Conservation (phyloP, 2,329 filamentous ascomycete genomes). For the Exophiala lecanii-corni region DNA sequence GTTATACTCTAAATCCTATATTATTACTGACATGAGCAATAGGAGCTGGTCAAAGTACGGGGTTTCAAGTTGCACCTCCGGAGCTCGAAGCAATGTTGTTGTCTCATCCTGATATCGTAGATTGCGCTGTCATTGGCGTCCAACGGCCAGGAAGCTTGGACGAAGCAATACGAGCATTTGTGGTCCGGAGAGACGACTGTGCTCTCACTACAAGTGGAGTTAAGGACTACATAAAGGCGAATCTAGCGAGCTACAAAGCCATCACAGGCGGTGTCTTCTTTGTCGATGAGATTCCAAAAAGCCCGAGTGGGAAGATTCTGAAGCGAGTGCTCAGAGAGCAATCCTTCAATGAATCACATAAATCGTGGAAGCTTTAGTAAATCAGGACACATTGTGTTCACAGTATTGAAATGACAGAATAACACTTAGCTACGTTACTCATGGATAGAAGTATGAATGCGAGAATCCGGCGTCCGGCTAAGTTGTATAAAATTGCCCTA, state of each 20-base stretch:
- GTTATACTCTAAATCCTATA: background rate
- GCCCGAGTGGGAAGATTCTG: conserved; percentile 47
- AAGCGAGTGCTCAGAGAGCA: conserved; percentile 24
- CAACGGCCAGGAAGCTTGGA: conserved; percentile 27
- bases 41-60: conserved; percentile 22
- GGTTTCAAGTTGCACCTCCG: conserved; percentile 46
- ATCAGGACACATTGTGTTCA: no score
- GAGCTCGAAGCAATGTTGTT: conserved; percentile 44
- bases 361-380: no score
- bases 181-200: conserved; percentile 32
- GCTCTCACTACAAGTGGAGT: conserved; percentile 37
- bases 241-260: conserved; percentile 46
- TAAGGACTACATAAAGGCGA: conserved; percentile 10
- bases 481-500: no score
- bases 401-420: no score
- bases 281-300: conserved; percentile 45
- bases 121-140: conserved; percentile 45
- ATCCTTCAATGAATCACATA: background rate
- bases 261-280: conserved; percentile 46
- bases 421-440: no score
- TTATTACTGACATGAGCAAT: background rate
- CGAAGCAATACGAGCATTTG: conserved; percentile 36
- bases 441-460: no score
- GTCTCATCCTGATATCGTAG: conserved; percentile 40
- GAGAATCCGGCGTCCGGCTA: no score